Conservation (phyloP, 352 stramenopile genomes). For the Pythium vanterpoolii region DNA sequence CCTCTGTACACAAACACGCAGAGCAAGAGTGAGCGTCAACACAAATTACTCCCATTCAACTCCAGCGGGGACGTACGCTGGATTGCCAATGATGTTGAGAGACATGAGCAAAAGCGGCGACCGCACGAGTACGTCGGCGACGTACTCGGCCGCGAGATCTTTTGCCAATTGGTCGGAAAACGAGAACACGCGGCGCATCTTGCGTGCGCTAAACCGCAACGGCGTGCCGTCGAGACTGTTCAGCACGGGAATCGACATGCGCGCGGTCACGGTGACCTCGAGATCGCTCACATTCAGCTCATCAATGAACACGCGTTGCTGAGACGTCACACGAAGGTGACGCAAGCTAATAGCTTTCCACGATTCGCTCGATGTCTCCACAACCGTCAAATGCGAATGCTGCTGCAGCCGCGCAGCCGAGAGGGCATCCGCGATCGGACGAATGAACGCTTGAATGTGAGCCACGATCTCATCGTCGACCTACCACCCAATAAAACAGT, state of each 20-base stretch:
- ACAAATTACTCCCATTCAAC: no score
- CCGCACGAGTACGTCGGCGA: constrained; percentile 74
- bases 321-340: constrained; percentile 32
- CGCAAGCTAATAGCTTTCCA: not conserved
- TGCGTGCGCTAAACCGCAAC: constrained; percentile 46
- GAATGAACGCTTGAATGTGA: constrained; percentile 17
- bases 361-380: not conserved
- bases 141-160: constrained; percentile 79
- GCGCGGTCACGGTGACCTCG: constrained; percentile 67
- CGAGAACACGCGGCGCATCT: constrained; percentile 69
- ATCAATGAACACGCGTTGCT: constrained; percentile 64
- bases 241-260: constrained; percentile 70
- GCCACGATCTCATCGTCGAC: constrained; percentile 28
- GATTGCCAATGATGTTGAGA: constrained; percentile 83
- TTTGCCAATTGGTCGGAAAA: constrained; percentile 78
- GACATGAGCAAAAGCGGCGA: constrained; percentile 81
- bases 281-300: constrained; percentile 52
- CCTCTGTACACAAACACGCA: constrained; percentile 31
- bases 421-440: constrained; percentile 19
- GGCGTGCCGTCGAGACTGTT: constrained; percentile 82
- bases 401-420: not conserved
- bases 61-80: constrained; percentile 83
- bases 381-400: not conserved
- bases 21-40: not conserved
- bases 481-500: constrained; percentile 7